Evolutionary conservation across 2,329 filamentous ascomycete genomes (phyloP).

Genomic region (Orbilia oligospora): DNA sequence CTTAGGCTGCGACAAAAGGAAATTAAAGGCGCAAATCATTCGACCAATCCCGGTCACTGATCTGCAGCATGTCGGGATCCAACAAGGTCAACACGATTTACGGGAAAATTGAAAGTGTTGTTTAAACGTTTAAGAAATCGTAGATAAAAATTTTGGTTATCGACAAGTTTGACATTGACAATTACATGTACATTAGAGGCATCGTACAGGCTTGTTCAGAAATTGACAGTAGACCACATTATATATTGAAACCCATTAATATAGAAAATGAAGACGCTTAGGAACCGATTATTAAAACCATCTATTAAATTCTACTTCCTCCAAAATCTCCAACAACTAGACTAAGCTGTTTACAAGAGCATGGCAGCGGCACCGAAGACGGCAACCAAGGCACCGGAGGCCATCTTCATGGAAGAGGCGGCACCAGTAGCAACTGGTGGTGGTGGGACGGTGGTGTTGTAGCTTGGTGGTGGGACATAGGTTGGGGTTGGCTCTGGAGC

Average conservation of each 20-base stretch:
- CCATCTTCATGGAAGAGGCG: constrained; percentile 61
- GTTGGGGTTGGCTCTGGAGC: constrained; percentile 42
- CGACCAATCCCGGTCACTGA: neutral
- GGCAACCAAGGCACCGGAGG: constrained; percentile 58
- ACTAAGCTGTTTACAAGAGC: constrained; percentile 58
- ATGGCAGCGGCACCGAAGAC: constrained; percentile 60
- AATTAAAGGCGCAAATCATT: constrained; percentile 25
- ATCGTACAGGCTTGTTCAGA: constrained; percentile 48
- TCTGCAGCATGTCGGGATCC: neutral
- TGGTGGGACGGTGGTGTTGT: constrained; percentile 57
- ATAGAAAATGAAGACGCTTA: constrained; percentile 44
- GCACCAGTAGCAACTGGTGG: constrained; percentile 54
- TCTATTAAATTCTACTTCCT: constrained; percentile 53
- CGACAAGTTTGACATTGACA: constrained; percentile 59
- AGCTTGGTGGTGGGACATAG: constrained; percentile 55
- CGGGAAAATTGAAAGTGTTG: neutral
- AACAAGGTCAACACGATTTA: constrained; percentile 8
- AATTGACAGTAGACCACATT: constrained; percentile 46
- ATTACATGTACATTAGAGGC: constrained; percentile 59
- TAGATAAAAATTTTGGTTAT: constrained; percentile 50
- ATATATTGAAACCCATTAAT: constrained; percentile 42
- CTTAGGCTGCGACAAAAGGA: constrained; percentile 24
- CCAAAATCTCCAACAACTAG: constrained; percentile 19
- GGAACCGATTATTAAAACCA: constrained; percentile 49
- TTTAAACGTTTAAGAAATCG: constrained; percentile 6